Evolutionary conservation across 2,329 filamentous ascomycete genomes (phyloP).

Genomic region (Sphaerulina vaccinii): DNA sequence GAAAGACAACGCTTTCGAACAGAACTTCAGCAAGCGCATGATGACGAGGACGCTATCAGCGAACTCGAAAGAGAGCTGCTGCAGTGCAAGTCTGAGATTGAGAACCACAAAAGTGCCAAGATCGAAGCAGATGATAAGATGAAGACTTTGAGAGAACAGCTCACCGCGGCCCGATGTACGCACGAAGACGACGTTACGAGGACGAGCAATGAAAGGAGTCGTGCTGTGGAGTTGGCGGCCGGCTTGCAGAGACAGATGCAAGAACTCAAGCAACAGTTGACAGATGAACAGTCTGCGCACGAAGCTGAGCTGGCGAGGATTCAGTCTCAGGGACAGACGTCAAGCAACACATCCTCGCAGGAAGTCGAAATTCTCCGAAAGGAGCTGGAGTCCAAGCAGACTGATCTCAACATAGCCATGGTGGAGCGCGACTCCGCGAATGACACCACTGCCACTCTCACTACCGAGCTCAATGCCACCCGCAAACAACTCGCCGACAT

Average conservation of each 20-base stretch:
- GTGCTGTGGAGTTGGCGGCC: conserved; percentile 26
- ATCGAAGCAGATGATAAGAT: conserved; percentile 20
- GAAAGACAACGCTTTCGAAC: conserved; percentile 25
- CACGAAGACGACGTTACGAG: conserved; percentile 23
- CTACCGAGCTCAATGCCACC: conserved; percentile 10
- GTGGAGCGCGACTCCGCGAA: conserved; percentile 31
- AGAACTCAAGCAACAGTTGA: conserved; percentile 28
- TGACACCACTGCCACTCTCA: conserved; percentile 19
- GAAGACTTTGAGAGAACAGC: conserved; percentile 16
- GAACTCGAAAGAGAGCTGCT: conserved; percentile 27
- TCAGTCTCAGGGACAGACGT: conserved; percentile 17
- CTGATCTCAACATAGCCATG: conserved; percentile 29
- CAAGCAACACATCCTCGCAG: conserved; percentile 15
- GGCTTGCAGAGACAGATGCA: conserved; percentile 26
- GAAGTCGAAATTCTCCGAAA: conserved; percentile 21
- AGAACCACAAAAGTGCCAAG: conserved; percentile 19
- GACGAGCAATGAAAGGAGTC: conserved; percentile 21
- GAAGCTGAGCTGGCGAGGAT: conserved; percentile 26
- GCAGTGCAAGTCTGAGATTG: conserved; percentile 24
- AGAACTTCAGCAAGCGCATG: conserved; percentile 24
- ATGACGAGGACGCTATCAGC: conserved; percentile 20
- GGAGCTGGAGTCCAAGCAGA: conserved; percentile 27
- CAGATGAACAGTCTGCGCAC: conserved; percentile 25
- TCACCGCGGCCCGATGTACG: conserved; percentile 17
- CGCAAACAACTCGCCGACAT: conserved; percentile 18